Conservation (phyloP, 306 rosid species). For the Cucurbita moschata region DNA sequence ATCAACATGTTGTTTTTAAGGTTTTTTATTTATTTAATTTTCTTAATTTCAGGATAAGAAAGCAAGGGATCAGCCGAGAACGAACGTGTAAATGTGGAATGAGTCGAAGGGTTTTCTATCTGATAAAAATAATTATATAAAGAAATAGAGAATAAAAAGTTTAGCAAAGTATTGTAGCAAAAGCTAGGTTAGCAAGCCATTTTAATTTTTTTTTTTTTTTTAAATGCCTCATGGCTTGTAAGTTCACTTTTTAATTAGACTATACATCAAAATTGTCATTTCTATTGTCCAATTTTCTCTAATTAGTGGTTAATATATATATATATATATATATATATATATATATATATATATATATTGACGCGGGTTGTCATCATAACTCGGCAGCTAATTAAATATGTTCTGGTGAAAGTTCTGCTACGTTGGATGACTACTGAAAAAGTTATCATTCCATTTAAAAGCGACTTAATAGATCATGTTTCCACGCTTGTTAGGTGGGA, state of each 20-base stretch:
- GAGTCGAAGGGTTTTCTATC: neutral
- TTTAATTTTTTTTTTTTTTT: neutral
- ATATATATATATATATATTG: no score
- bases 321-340: no score
- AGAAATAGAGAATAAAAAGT: conserved; percentile 1
- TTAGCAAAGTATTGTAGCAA: neutral
- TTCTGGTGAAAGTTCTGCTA: no score
- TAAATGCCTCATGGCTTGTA: neutral
- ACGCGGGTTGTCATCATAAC: no score
- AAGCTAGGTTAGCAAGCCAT: neutral
- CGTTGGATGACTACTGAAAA: no score
- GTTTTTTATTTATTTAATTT: no score
- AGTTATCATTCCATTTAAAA: no score
- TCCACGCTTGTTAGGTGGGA: no score
- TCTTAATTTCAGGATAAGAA: conserved; percentile 1
- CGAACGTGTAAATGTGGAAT: neutral
- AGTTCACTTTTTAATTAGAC: neutral
- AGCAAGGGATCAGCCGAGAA: neutral
- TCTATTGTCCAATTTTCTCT: neutral
- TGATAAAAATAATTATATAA: neutral
- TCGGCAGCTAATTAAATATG: no score
- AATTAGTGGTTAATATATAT: no score
- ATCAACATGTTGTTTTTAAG: neutral
- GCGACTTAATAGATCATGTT: no score
- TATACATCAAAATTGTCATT: neutral